Conservation (phyloP, 2,329 filamentous ascomycete species). For the Fusarium sp. region DNA sequence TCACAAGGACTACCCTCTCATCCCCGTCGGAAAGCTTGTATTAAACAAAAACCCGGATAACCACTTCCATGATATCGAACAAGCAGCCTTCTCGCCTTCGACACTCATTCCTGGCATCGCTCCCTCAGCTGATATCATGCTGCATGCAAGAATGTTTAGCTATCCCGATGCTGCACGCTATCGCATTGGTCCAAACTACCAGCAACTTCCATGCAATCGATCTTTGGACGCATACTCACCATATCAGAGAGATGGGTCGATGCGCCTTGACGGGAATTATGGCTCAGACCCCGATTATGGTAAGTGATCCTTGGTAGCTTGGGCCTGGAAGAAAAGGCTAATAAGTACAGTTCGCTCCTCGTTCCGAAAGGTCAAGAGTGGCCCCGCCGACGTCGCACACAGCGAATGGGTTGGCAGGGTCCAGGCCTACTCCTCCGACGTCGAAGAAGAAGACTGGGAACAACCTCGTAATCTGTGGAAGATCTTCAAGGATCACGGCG, state of each 20-base stretch:
- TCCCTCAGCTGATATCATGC: constrained; percentile 54
- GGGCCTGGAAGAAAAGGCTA: not conserved
- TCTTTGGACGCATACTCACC: not conserved
- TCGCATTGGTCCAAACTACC: constrained; percentile 60
- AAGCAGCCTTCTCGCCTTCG: constrained; percentile 60
- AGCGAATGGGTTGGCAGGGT: not conserved
- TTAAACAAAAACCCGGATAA: constrained; percentile 42
- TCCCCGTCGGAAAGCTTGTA: not conserved
- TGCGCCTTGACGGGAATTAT: not conserved
- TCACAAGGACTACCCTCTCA: not conserved
- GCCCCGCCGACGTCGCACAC: not conserved
- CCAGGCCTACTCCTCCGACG: not conserved
- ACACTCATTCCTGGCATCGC: constrained; percentile 60
- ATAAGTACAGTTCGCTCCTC: not conserved
- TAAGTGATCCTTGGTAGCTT: not conserved
- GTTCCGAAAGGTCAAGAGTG: not conserved
- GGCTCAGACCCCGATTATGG: not conserved
- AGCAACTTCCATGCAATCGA: constrained; percentile 53
- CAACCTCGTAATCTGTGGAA: not conserved
- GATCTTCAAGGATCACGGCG: not conserved
- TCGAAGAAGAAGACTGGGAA: not conserved
- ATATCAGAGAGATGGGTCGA: not conserved
- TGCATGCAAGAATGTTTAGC: constrained; percentile 59
- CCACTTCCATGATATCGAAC: constrained; percentile 60
- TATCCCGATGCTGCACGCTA: constrained; percentile 60